These are phyloP conservation scores for Pythium vanterpoolii DNA, from an alignment of 352 stramenopile species.

Conservation along the genomic window DNA sequence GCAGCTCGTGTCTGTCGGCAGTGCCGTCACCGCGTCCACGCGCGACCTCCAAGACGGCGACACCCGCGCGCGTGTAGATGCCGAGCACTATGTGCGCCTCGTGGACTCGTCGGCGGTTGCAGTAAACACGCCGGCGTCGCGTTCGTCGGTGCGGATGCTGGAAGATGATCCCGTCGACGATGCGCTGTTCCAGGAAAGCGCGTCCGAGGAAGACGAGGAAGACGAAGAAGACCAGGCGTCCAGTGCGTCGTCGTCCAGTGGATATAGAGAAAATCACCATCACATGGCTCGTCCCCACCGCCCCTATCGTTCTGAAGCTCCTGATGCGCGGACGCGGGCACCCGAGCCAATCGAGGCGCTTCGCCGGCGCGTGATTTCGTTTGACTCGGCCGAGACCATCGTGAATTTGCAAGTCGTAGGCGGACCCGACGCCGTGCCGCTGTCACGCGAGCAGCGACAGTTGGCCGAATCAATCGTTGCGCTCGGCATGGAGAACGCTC, in stretches of 20 bases:
- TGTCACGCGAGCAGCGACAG: slow-evolving; percentile 59
- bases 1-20: slow-evolving; percentile 76
- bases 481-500: slow-evolving; percentile 41
- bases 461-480: slow-evolving; percentile 74
- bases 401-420: slow-evolving; percentile 52
- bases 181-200: slow-evolving; percentile 19
- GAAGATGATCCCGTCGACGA: slow-evolving; percentile 11
- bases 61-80: not conserved
- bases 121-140: not conserved
- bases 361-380: slow-evolving; percentile 66
- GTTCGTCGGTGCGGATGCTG: slow-evolving; percentile 13
- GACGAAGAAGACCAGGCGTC: slow-evolving; percentile 24
- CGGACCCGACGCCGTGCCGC: slow-evolving; percentile 19
- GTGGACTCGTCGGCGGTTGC: slow-evolving; percentile 16
- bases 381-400: slow-evolving; percentile 74
- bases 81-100: slow-evolving; percentile 22
- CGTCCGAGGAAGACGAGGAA: slow-evolving; percentile 26
- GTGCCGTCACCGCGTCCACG: slow-evolving; percentile 47
- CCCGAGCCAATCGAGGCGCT: slow-evolving; percentile 55
- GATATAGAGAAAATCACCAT: no score
- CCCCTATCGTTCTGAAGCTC: not conserved
- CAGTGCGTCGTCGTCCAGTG: no score
- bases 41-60: slow-evolving; percentile 11
- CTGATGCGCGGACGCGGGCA: not conserved
- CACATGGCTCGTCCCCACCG: slow-evolving; percentile 1